phyloP scores from a whole-genome alignment of 495 filamentous ascomycete genomes.

The Aspergillus ellipticus region DNA sequence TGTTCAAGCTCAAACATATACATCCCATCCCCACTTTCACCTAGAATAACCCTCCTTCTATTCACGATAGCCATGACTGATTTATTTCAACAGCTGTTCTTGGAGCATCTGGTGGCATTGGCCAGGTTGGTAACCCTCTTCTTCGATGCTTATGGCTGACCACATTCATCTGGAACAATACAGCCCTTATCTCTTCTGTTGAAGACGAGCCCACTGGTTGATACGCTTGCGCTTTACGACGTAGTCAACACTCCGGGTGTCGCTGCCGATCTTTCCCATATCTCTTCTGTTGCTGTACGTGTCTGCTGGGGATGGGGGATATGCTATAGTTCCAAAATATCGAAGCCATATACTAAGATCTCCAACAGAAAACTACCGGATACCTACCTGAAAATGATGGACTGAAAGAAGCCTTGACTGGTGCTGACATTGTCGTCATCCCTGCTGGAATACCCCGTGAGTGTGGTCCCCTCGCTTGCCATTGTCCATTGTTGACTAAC shows the following conservation, averaged over 20 bases:
- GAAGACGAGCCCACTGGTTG: slow-evolving; percentile 79
- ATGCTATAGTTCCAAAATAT: too few species aligned
- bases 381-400: slow-evolving; percentile 90
- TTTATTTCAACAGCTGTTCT: slow-evolving; percentile 65
- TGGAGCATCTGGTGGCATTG: slow-evolving; percentile 96
- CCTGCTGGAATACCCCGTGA: slow-evolving; percentile 95
- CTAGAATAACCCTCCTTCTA: too few species aligned
- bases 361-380: slow-evolving; percentile 77
- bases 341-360: slow-evolving; percentile 11
- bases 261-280: slow-evolving; percentile 92
- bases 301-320: too few species aligned
- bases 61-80: slow-evolving; percentile 1
- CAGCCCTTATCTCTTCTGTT: slow-evolving; percentile 94
- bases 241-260: slow-evolving; percentile 98
- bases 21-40: too few species aligned
- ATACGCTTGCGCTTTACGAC: slow-evolving; percentile 96
- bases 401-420: slow-evolving; percentile 79
- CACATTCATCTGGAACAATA: slow-evolving; percentile 7
- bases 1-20: neutral
- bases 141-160: neutral
- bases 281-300: slow-evolving; percentile 87
- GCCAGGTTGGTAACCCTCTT: slow-evolving; percentile 62
- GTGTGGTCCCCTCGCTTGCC: slow-evolving; percentile 27
- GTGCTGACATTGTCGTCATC: slow-evolving; percentile 92
- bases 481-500: slow-evolving; percentile 6